Base-by-base conservation (phyloP, 805 yeast species). In the Saturnispora ahearnii region DNA sequence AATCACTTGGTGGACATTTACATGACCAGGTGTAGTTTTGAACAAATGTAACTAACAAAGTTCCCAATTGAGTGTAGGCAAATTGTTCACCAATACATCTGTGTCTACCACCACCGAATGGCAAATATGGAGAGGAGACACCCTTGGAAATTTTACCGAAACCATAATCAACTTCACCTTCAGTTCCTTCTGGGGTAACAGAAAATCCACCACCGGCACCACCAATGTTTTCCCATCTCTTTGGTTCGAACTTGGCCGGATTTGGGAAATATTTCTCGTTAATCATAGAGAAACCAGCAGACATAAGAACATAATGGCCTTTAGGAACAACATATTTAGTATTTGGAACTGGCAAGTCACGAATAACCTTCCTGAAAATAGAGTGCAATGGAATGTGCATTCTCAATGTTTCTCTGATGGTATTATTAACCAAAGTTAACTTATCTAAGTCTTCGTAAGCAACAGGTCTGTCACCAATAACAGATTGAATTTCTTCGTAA, bases 71-170 rank as follows among this genome's bases (percentile, higher is more conserved):
- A 57, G 84, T 81, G 67, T 82, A 87, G 26, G 99, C 99, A 71
- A 93, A 93, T 66, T 91, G 98, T 71, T 93, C 99, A 65, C 99
- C 99, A 62, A 93, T 91, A 72, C 99, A 93, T 73, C 99, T 85
- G 69, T 93, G 99, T 77, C 99, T 86, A 58, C 99, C 99, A 68
- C 98, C 99, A 59, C 99, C 99, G 62, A 93, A 93, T 50, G 99
- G 99, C 65, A 93, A 79, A 71, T 88, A 93, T 52, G 98, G 96
- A 41, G 96, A 87, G 30, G 87, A 73, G 48, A 91, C 98, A 71
- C 98, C 99, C 72, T 93, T 93, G 43, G 96, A 82, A 55, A 93
- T 87, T 53, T 87, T 86, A 65, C 97, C 97, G 60, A 91, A 91
- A n/a, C 98, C 98, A 65, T 90, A 91, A 68, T 91, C 98, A 42